Evolutionary conservation across 1,139 yeast genomes (phyloP).

Genomic region (Saccharomyces hybrid): DNA sequence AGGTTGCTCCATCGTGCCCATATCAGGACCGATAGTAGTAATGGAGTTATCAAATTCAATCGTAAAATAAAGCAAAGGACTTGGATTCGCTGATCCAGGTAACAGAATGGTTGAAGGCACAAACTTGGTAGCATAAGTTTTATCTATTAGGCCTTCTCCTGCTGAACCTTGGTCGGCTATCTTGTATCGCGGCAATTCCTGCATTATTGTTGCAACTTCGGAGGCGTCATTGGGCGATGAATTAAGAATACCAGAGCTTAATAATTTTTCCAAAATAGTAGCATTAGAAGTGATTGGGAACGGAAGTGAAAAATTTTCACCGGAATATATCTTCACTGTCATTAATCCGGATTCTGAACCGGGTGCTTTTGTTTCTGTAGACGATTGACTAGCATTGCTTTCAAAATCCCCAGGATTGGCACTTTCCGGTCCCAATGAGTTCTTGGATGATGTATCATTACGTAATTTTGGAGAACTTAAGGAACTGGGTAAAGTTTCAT

Average conservation of each 20-base stretch:
- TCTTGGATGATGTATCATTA: not conserved
- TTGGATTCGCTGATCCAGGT: constrained; percentile 42
- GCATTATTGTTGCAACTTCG: constrained; percentile 18
- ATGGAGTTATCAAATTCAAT: constrained; percentile 76
- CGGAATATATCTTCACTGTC: constrained; percentile 29
- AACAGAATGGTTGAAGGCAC: constrained; percentile 62
- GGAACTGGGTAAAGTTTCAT: not conserved
- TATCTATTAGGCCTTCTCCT: constrained; percentile 20
- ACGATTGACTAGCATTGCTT: not conserved
- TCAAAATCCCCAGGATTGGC: not conserved
- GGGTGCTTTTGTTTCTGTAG: not conserved
- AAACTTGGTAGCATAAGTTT: constrained; percentile 33
- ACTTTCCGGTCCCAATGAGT: not conserved
- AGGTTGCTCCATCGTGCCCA: constrained; percentile 57
- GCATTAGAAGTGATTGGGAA: constrained; percentile 27
- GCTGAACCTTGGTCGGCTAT: constrained; percentile 17
- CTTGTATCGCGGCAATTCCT: constrained; percentile 19
- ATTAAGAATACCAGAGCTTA: constrained; percentile 21
- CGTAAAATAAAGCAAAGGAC: constrained; percentile 57
- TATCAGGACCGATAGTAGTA: constrained; percentile 66
- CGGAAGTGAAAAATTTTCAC: constrained; percentile 28
- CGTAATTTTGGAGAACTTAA: not conserved
- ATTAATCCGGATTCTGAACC: constrained; percentile 22
- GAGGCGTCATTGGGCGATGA: constrained; percentile 7
- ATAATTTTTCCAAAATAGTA: constrained; percentile 22